Percentiles rank a stretch among this genome's conserved stretches.
Evolutionary conservation across 2,329 filamentous ascomycete genomes (phyloP).

Genomic region (Diaporthe nobilis): DNA sequence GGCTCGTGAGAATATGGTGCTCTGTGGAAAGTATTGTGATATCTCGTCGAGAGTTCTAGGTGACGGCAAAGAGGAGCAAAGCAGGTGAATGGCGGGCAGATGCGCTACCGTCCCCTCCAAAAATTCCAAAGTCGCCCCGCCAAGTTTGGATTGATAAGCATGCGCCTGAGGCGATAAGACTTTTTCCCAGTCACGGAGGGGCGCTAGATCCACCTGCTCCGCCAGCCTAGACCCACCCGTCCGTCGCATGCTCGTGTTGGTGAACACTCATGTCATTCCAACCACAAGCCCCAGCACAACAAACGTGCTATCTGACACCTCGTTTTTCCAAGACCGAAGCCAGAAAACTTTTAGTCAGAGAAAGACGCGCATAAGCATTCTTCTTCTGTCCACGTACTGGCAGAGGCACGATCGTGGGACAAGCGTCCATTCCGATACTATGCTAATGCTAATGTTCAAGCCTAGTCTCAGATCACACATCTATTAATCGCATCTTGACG

Average conservation of each 20-base stretch:
- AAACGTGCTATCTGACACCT: background rate
- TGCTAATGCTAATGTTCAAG: background rate
- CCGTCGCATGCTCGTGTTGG: background rate
- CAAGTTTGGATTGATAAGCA: constrained; percentile 41
- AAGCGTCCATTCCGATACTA: background rate
- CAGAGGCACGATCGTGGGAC: background rate
- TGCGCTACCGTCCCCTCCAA: constrained; percentile 33
- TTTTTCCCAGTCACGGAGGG: background rate
- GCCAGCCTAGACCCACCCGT: background rate
- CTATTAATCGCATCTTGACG: too few relatives aligned
- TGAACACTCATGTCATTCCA: background rate
- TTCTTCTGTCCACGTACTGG: too few relatives aligned
- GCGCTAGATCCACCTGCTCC: background rate
- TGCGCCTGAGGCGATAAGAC: constrained; percentile 39
- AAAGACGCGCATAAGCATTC: background rate
- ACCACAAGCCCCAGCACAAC: background rate
- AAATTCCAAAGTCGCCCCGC: constrained; percentile 42
- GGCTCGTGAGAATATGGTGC: background rate
- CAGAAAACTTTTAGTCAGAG: background rate
- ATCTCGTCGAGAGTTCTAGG: background rate
- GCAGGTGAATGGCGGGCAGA: background rate
- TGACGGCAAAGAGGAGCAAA: background rate
- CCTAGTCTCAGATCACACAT: background rate
- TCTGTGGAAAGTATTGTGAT: background rate
- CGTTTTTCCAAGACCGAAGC: background rate